Evolutionary conservation across 495 filamentous ascomycete genomes (phyloP).

Genomic region (Lophium mytilinum): DNA sequence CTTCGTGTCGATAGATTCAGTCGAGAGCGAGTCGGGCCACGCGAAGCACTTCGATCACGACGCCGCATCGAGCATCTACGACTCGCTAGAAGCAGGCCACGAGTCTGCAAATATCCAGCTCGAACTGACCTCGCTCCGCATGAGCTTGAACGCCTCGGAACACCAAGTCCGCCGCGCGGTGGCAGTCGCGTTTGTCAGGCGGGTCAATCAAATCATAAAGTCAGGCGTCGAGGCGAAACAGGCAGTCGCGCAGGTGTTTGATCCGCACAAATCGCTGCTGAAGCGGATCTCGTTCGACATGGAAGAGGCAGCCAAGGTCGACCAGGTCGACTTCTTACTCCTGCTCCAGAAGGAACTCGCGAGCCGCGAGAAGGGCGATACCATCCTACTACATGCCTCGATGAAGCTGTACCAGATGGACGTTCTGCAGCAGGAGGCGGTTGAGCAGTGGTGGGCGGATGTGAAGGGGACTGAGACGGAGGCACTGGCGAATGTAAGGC

Average conservation of each 20-base stretch:
- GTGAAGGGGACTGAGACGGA: slow-evolving; percentile 53
- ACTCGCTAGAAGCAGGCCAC: slow-evolving; percentile 64
- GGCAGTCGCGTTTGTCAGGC: slow-evolving; percentile 73
- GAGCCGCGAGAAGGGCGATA: slow-evolving; percentile 45
- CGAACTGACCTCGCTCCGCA: slow-evolving; percentile 81
- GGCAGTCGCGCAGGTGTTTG: slow-evolving; percentile 56
- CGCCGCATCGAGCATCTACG: slow-evolving; percentile 73
- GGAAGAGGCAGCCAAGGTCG: slow-evolving; percentile 48
- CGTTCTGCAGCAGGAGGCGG: slow-evolving; percentile 80
- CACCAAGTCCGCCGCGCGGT: slow-evolving; percentile 79
- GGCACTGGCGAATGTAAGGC: slow-evolving; percentile 60
- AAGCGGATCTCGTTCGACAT: slow-evolving; percentile 52
- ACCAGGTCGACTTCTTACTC: slow-evolving; percentile 79
- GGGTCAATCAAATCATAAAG: slow-evolving; percentile 64
- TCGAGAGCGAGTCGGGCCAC: slow-evolving; percentile 41
- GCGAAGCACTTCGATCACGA: slow-evolving; percentile 75
- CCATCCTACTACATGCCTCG: slow-evolving; percentile 61
- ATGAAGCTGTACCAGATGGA: slow-evolving; percentile 80
- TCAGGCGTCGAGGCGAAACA: slow-evolving; percentile 42
- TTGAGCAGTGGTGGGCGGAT: slow-evolving; percentile 83
- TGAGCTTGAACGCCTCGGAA: slow-evolving; percentile 83
- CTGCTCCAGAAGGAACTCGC: slow-evolving; percentile 72
- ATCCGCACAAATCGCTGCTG: slow-evolving; percentile 49
- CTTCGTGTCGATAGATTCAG: slow-evolving; percentile 48
- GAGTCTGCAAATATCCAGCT: slow-evolving; percentile 80